Base-by-base conservation (phyloP, 176 grass and related monocot species). In the Carex parvula region DNA sequence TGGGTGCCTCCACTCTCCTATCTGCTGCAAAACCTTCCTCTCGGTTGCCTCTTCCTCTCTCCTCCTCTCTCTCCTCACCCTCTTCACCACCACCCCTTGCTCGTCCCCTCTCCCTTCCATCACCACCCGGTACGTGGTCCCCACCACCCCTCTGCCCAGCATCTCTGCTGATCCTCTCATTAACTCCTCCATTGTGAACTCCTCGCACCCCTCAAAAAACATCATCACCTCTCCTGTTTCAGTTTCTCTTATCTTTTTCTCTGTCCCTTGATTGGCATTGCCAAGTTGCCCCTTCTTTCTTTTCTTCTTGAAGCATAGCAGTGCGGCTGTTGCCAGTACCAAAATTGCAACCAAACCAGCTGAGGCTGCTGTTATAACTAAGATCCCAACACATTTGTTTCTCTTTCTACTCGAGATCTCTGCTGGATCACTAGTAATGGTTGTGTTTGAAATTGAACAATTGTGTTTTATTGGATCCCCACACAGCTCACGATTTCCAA, bases 141-240 rank as follows among this genome's bases (percentile, higher is more conserved):
- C 90, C 65, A 91, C 79, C n/a, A 74, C 84, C 70, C 95, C 95
- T 60, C 90, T 98, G 0, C 92, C 92, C 30, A 98, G 86, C 90
- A 98, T 94, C 86, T 98, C 95, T 12, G 92, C 95, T 54, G 92
- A 93, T 22, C 92, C 92, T 79, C 85, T 80, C 95, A 98, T 92
- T n/a, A 98, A 83, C 32, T 88, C 71, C 73, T 87, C 86, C 86
- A 91, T 78, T 69, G 87, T 88, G 79, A 98, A 91, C 84, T 87
- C 87, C 82, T 56, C 78, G 77, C 83, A 88, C 66, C 90, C 92
- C 70, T 98, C 92, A 24, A 94, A 98, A 81, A 91, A 91, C 79
- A 93, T 88, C 85, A 88, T 93, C 85, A 90, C 82, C 60, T 90
- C 90, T 84, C 87, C 75, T 14, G 60, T 67, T 14, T 83, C 56